phyloP scores from a whole-genome alignment of 1,284 basidiomycete species.

The Sporisorium iseilematis-ciliati region DNA sequence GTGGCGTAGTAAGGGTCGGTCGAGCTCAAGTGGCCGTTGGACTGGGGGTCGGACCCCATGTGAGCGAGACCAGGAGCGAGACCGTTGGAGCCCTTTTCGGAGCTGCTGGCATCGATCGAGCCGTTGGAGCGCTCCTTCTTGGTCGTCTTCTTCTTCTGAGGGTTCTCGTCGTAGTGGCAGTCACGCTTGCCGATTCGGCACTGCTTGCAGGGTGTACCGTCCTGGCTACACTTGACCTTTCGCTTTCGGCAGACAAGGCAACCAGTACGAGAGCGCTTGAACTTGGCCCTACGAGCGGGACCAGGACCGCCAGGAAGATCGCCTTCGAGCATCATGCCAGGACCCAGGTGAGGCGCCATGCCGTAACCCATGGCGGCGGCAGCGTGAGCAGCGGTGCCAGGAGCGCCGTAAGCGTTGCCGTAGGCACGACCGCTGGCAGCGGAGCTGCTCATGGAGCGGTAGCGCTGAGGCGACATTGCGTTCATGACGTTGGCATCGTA shows the following conservation, averaged over 20 bases:
- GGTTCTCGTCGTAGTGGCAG: conserved; percentile 63
- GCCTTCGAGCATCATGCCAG: conserved; percentile 49
- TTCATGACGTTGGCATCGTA: conserved; percentile 46
- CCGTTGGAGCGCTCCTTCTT: conserved; percentile 46
- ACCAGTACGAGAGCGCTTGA: conserved; percentile 62
- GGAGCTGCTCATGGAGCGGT: conserved; percentile 53
- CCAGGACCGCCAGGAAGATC: conserved; percentile 52
- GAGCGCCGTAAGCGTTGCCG: conserved; percentile 36
- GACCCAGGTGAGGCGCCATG: conserved; percentile 47
- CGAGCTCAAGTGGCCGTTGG: conserved; percentile 19
- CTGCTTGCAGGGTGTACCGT: conserved; percentile 65
- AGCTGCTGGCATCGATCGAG: conserved; percentile 41
- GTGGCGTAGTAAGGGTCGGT: conserved; percentile 44
- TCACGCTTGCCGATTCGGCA: conserved; percentile 64
- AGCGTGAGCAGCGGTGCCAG: conserved; percentile 46
- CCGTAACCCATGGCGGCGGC: conserved; percentile 50
- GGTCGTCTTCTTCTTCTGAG: conserved; percentile 53
- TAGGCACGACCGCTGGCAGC: conserved; percentile 54
- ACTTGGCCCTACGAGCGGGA: conserved; percentile 57
- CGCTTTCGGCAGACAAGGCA: conserved; percentile 65
- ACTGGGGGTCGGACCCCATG: conserved; percentile 21
- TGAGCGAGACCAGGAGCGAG: conserved; percentile 25
- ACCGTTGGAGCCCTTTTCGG: conserved; percentile 48
- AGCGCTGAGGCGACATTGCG: conserved; percentile 49
- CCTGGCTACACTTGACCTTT: conserved; percentile 65